Evolutionary conservation across 106 monocot genomes (phyloP).

Genomic region (Narthecium ossifragum): DNA sequence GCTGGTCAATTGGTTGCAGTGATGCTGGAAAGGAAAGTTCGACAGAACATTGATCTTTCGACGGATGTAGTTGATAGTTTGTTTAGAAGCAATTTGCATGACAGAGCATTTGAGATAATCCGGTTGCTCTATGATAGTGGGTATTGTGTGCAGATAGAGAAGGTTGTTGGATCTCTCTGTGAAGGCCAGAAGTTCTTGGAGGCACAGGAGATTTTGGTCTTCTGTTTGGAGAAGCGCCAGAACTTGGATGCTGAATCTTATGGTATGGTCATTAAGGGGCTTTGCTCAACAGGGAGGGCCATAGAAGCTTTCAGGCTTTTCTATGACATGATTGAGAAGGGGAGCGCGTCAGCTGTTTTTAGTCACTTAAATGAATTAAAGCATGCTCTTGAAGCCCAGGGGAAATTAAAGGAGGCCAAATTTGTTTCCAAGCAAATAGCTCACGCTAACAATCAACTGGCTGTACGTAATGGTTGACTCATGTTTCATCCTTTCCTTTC

Average conservation of each 20-base stretch:
- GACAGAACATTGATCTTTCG: constrained; percentile 59
- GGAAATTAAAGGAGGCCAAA: constrained; percentile 52
- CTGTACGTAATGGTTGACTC: too few relatives aligned
- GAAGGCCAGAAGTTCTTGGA: constrained; percentile 48
- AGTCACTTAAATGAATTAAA: constrained; percentile 39
- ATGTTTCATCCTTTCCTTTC: too few relatives aligned
- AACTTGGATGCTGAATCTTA: constrained; percentile 20
- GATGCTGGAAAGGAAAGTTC: constrained; percentile 84
- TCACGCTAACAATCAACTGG: too few relatives aligned
- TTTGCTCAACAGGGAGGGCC: constrained; percentile 44
- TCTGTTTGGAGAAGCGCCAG: constrained; percentile 51
- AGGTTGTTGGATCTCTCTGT: constrained; percentile 40
- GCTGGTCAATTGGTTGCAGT: constrained; percentile 38
- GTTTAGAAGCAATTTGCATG: constrained; percentile 26
- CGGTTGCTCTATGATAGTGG: constrained; percentile 54
- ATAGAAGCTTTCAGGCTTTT: constrained; percentile 74
- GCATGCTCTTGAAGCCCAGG: constrained; percentile 35
- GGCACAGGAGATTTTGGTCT: constrained; percentile 49
- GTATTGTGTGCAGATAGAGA: constrained; percentile 71
- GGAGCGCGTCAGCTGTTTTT: constrained; percentile 10
- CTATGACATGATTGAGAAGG: constrained; percentile 44
- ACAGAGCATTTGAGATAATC: constrained; percentile 52
- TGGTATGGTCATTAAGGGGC: constrained; percentile 31
- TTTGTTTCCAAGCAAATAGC: constrained; percentile 64
- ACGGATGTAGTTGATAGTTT: constrained; percentile 34